Conservation (phyloP, 768 basidiomycete genomes). For the Rhizopogon sp. region DNA sequence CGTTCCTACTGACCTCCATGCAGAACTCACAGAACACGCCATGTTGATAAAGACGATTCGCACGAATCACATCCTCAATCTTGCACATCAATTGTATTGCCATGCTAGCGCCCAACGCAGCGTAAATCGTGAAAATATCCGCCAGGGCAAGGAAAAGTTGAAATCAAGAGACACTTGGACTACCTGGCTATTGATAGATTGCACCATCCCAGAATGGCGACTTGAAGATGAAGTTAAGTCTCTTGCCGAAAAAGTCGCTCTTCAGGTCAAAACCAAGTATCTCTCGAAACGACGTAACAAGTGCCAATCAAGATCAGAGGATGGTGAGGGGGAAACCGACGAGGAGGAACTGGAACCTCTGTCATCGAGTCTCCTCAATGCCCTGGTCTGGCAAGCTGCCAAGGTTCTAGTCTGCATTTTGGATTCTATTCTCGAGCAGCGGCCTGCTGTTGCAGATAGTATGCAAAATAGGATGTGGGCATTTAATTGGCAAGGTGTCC, state of each 20-base stretch:
- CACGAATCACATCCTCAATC: slow-evolving; percentile 51
- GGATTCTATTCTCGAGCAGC: slow-evolving; percentile 48
- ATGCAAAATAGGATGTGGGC: slow-evolving; percentile 62
- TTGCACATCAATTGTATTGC: slow-evolving; percentile 45
- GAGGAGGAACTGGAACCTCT: slow-evolving; percentile 27
- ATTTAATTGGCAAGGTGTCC: slow-evolving; percentile 59
- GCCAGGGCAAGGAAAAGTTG: slow-evolving; percentile 18
- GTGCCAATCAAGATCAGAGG: slow-evolving; percentile 10
- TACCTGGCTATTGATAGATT: slow-evolving; percentile 72
- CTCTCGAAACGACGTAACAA: not conserved
- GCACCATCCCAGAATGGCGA: slow-evolving; percentile 63
- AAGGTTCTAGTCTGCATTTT: slow-evolving; percentile 48
- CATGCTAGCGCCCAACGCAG: slow-evolving; percentile 9
- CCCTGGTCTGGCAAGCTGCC: slow-evolving; percentile 39
- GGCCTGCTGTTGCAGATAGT: slow-evolving; percentile 49
- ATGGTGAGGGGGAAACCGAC: slow-evolving; percentile 18
- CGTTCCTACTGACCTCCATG: slow-evolving; percentile 52
- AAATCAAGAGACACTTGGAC: slow-evolving; percentile 53
- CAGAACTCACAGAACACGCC: slow-evolving; percentile 64
- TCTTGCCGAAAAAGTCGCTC: slow-evolving; percentile 37
- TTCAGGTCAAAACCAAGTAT: slow-evolving; percentile 4
- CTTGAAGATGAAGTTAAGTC: slow-evolving; percentile 63
- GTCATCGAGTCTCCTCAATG: slow-evolving; percentile 21
- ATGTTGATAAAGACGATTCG: slow-evolving; percentile 62
- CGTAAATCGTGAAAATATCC: slow-evolving; percentile 17